A percentile compares a stretch with the other conserved stretches of the same genome.
Conservation (phyloP, 2,329 filamentous ascomycete genomes). For the Aspergillus hortae region DNA sequence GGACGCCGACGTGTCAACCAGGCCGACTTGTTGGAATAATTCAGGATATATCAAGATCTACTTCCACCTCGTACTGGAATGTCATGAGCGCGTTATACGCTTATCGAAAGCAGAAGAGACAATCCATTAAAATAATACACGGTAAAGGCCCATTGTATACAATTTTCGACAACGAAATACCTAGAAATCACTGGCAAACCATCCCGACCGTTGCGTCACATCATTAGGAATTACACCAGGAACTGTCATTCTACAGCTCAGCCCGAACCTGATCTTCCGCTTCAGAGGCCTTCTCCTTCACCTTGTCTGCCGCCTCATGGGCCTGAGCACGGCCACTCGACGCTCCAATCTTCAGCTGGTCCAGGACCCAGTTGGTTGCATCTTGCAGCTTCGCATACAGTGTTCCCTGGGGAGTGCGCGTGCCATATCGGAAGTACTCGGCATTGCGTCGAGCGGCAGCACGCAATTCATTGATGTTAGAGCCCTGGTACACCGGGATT, state of each 20-base stretch:
- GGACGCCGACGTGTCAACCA: neutral
- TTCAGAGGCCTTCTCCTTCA: conserved; percentile 47
- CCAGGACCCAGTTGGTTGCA: conserved; percentile 45
- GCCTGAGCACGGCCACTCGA: conserved; percentile 46
- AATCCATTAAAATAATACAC: too few relatives aligned
- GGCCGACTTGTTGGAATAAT: too few relatives aligned
- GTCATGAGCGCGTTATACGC: too few relatives aligned
- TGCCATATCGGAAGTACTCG: conserved; percentile 75
- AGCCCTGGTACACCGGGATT: conserved; percentile 64
- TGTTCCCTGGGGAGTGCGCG: conserved; percentile 61
- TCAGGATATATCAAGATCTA: too few relatives aligned
- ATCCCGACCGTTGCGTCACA: neutral
- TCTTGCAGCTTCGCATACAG: conserved; percentile 61
- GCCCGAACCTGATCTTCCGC: conserved; percentile 41
- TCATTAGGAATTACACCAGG: conserved; percentile 3
- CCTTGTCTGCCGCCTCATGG: conserved; percentile 46
- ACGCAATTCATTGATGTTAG: conserved; percentile 65
- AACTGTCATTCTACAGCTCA: conserved; percentile 23
- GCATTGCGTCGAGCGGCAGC: conserved; percentile 69
- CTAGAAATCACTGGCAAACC: neutral
- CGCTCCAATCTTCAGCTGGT: conserved; percentile 48
- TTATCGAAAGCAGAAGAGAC: too few relatives aligned
- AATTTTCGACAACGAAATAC: neutral
- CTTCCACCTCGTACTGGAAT: too few relatives aligned
- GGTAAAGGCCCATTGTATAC: neutral